phyloP scores from a whole-genome alignment of 1,139 yeast species.

The Kluyveromyces marxianus region DNA sequence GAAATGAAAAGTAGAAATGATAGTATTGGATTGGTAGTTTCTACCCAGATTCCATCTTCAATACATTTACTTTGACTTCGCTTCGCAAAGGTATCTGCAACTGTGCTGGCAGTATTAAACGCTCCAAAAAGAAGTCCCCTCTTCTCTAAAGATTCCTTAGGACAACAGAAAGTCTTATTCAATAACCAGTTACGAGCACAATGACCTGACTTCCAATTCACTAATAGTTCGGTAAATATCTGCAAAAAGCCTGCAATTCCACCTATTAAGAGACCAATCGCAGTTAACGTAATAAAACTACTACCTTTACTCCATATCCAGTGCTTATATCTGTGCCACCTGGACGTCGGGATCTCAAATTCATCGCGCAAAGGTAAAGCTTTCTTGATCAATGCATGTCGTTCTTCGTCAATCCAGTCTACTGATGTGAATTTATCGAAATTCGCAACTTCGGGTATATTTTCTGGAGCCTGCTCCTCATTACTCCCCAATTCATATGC shows the following conservation, averaged over 20 bases:
- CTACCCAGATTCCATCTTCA: conserved; percentile 41
- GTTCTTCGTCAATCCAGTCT: conserved; percentile 80
- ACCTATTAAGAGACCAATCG: conserved; percentile 73
- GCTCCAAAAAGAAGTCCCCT: background rate
- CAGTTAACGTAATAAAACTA: conserved; percentile 63
- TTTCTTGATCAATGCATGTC: conserved; percentile 17
- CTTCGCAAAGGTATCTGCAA: conserved; percentile 12
- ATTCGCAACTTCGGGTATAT: conserved; percentile 30
- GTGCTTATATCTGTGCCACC: conserved; percentile 18
- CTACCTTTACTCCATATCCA: conserved; percentile 47
- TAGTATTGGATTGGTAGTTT: conserved; percentile 43
- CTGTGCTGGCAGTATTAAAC: background rate
- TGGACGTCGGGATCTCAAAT: conserved; percentile 7
- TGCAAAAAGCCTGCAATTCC: conserved; percentile 74
- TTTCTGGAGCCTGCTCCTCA: conserved; percentile 5
- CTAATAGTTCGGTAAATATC: conserved; percentile 79
- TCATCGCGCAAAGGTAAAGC: conserved; percentile 7
- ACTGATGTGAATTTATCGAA: conserved; percentile 60
- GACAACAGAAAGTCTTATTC: conserved; percentile 74
- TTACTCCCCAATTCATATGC: background rate
- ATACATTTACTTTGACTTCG: conserved; percentile 37
- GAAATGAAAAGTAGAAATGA: conserved; percentile 55
- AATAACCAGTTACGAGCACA: conserved; percentile 66
- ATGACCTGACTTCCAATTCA: conserved; percentile 70
- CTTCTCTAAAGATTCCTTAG: conserved; percentile 35